phyloP scores from a whole-genome alignment of 768 basidiomycete genomes.

The Cantharellus anzutake region DNA sequence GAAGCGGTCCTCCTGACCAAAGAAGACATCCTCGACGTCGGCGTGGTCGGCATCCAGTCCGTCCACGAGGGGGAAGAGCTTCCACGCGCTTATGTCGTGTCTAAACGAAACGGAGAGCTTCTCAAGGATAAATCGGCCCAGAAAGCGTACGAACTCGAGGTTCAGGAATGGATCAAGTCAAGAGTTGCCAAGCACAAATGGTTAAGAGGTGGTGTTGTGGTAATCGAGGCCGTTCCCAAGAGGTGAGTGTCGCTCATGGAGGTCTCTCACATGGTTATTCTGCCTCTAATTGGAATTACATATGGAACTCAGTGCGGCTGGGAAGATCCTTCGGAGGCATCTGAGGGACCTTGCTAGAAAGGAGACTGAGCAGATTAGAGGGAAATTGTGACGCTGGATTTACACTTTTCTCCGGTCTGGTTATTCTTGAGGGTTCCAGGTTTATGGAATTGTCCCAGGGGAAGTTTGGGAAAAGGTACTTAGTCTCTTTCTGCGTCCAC shows the following conservation, averaged over 20 bases:
- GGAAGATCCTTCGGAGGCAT: too few relatives aligned
- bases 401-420: too few relatives aligned
- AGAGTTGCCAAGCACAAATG: constrained; percentile 60
- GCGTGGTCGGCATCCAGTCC: constrained; percentile 41
- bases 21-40: constrained; percentile 48
- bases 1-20: constrained; percentile 56
- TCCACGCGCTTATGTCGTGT: constrained; percentile 19
- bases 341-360: too few relatives aligned
- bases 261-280: too few relatives aligned
- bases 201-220: constrained; percentile 47
- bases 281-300: too few relatives aligned
- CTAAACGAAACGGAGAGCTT: constrained; percentile 20
- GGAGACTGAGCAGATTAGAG: too few relatives aligned
- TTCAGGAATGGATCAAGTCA: constrained; percentile 45
- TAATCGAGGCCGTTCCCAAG: constrained; percentile 48
- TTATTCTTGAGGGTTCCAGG: too few relatives aligned
- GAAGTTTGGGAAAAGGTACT: too few relatives aligned
- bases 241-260: constrained; percentile 22
- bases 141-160: constrained; percentile 26
- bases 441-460: too few relatives aligned
- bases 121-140: constrained; percentile 17
- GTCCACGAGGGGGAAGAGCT: constrained; percentile 60
- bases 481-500: too few relatives aligned
- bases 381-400: too few relatives aligned
- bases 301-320: too few relatives aligned